phyloP scores from a whole-genome alignment of 192 early-diverging fungal species.

The Lobosporangium transversale region DNA sequence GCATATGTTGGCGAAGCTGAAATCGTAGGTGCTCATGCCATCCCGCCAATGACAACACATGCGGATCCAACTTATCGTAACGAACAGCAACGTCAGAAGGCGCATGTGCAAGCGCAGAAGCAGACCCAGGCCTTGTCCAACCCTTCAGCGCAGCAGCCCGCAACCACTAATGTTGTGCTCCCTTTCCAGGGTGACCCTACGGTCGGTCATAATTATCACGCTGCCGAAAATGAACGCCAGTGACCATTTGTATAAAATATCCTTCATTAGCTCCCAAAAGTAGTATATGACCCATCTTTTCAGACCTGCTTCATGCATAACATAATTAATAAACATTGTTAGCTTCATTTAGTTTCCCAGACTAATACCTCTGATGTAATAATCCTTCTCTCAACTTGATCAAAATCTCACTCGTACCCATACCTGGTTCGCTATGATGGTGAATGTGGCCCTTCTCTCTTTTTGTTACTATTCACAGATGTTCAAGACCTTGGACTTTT shows the following conservation, averaged over 20 bases:
- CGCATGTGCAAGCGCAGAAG: neutral
- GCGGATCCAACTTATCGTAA: neutral
- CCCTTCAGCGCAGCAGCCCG: neutral
- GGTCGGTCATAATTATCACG: neutral
- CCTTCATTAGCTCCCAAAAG: too few species aligned
- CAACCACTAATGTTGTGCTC: neutral
- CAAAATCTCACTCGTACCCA: too few species aligned
- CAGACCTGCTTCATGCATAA: too few species aligned
- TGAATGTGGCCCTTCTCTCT: too few species aligned
- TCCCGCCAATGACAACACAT: conserved; percentile 27
- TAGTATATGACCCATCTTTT: too few species aligned
- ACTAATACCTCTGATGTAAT: too few species aligned
- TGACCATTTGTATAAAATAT: neutral
- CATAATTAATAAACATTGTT: too few species aligned
- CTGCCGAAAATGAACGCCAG: neutral
- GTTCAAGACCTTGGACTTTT: too few species aligned
- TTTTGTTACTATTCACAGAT: too few species aligned
- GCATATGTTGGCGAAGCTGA: conserved; percentile 12
- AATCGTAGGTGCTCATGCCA: conserved; percentile 21
- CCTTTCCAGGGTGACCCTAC: neutral
- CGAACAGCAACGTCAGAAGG: neutral
- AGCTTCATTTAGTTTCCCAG: too few species aligned
- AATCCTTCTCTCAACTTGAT: too few species aligned
- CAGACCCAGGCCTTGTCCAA: neutral
- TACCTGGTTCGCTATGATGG: too few species aligned